Conservation (phyloP, 1,139 yeast species). For the Yamadazyma pseudoaaseri region DNA sequence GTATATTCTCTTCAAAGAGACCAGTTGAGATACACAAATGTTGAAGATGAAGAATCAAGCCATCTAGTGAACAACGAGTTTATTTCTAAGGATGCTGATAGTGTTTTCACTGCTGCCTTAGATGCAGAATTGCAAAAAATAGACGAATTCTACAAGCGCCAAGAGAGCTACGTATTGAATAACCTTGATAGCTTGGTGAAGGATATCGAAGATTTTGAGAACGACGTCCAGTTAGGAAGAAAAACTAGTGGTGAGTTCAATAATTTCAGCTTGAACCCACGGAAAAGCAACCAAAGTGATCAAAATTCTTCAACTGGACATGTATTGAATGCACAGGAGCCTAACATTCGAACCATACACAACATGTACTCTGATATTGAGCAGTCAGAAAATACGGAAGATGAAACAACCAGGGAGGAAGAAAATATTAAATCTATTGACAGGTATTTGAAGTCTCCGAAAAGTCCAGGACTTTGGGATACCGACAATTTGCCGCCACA, state of each 20-base stretch:
- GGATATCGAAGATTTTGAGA: conserved; percentile 50
- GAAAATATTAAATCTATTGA: conserved; percentile 29
- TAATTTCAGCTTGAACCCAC: conserved; percentile 10
- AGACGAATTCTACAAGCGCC: conserved; percentile 55
- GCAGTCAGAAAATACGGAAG: conserved; percentile 26
- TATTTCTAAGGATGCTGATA: conserved; percentile 23
- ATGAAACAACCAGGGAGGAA: conserved; percentile 12
- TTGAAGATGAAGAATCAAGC: conserved; percentile 24
- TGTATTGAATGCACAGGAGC: neutral
- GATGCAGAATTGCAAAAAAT: conserved; percentile 57
- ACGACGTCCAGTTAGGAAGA: conserved; percentile 20
- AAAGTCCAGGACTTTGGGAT: conserved; percentile 37
- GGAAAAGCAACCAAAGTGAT: conserved; percentile 7
- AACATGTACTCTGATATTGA: conserved; percentile 3
- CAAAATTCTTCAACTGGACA: neutral
- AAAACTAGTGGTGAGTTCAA: conserved; percentile 12
- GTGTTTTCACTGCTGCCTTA: conserved; percentile 52
- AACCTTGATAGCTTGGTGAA: conserved; percentile 51
- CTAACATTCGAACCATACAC: neutral
- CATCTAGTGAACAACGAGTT: conserved; percentile 29
- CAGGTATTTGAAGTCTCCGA: conserved; percentile 38
- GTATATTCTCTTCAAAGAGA: conserved; percentile 66
- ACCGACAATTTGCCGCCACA: conserved; percentile 36
- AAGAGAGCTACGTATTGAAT: conserved; percentile 48
- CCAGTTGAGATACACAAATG: conserved; percentile 32